phyloP scores from a whole-genome alignment of 352 stramenopile species.

The Globisporangium echinulatum region DNA sequence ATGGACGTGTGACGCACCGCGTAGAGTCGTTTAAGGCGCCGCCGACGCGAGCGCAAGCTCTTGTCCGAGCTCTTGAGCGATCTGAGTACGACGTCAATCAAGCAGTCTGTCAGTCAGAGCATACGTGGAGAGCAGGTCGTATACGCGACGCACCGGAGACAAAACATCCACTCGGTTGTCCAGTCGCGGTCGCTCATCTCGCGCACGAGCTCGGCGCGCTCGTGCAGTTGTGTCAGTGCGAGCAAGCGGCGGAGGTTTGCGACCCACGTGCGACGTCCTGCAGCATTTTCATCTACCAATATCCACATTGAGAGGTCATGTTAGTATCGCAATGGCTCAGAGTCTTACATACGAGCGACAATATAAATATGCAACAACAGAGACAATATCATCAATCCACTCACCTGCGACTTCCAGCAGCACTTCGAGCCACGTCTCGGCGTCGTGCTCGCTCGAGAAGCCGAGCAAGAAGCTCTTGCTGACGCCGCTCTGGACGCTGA shows the following conservation, averaged over 20 bases:
- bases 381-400: not conserved
- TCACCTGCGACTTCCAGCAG: slow-evolving; percentile 59
- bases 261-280: slow-evolving; percentile 59
- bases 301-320: not conserved
- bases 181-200: slow-evolving; percentile 69
- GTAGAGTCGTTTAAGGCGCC: slow-evolving; percentile 51
- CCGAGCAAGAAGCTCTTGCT: slow-evolving; percentile 38
- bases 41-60: slow-evolving; percentile 27
- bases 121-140: not conserved
- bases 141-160: slow-evolving; percentile 30
- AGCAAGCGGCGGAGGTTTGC: slow-evolving; percentile 47
- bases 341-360: too few species aligned
- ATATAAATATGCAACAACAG: too few species aligned
- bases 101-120: too few species aligned
- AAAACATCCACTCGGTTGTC: slow-evolving; percentile 79
- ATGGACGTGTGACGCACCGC: slow-evolving; percentile 22
- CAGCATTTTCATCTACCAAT: slow-evolving; percentile 57
- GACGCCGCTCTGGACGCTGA: slow-evolving; percentile 37
- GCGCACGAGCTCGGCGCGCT: slow-evolving; percentile 44
- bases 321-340: too few species aligned
- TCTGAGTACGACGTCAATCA: slow-evolving; percentile 6
- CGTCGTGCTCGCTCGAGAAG: slow-evolving; percentile 36
- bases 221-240: slow-evolving; percentile 27
- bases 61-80: slow-evolving; percentile 33
- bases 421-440: slow-evolving; percentile 46